Evolutionary conservation across 1,139 yeast genomes (phyloP).

Genomic region (Pichia kudriavzevii): DNA sequence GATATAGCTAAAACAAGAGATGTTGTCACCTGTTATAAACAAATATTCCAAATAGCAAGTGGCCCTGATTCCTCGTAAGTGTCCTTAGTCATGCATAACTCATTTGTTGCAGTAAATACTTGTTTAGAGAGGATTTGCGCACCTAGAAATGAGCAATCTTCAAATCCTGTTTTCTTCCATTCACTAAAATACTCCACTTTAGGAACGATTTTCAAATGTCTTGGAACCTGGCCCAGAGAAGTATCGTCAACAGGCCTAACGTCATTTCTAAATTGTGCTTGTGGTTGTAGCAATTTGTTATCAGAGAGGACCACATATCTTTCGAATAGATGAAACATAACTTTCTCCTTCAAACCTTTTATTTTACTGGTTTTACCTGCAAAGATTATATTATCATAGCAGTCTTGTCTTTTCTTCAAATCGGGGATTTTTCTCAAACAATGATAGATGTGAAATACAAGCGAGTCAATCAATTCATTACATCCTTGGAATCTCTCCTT

Average conservation of each 20-base stretch:
- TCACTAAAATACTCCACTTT: slow-evolving; percentile 91
- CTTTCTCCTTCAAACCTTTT: slow-evolving; percentile 68
- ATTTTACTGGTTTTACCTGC: slow-evolving; percentile 72
- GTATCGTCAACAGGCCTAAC: slow-evolving; percentile 22
- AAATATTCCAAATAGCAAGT: slow-evolving; percentile 45
- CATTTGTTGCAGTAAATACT: slow-evolving; percentile 56
- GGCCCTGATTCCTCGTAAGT: slow-evolving; percentile 82
- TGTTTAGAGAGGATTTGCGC: slow-evolving; percentile 86
- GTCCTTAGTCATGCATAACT: slow-evolving; percentile 61
- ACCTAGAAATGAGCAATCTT: slow-evolving; percentile 73
- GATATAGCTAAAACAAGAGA: background rate
- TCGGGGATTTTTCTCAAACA: slow-evolving; percentile 55
- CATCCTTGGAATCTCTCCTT: slow-evolving; percentile 83
- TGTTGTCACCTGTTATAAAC: slow-evolving; percentile 14
- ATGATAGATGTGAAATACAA: slow-evolving; percentile 49
- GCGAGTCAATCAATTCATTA: slow-evolving; percentile 44
- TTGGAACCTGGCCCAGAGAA: slow-evolving; percentile 58
- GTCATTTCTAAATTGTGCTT: slow-evolving; percentile 26
- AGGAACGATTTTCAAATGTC: slow-evolving; percentile 57
- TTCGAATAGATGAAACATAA: slow-evolving; percentile 47
- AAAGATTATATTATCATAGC: slow-evolving; percentile 78
- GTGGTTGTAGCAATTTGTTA: slow-evolving; percentile 24
- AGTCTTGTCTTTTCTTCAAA: slow-evolving; percentile 65
- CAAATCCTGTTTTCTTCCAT: slow-evolving; percentile 81
- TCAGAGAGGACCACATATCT: slow-evolving; percentile 45